Percentiles rank a stretch among this genome's conserved stretches.
Conservation (phyloP, 1,139 yeast genomes). For the Zygosaccharomyces sapae region DNA sequence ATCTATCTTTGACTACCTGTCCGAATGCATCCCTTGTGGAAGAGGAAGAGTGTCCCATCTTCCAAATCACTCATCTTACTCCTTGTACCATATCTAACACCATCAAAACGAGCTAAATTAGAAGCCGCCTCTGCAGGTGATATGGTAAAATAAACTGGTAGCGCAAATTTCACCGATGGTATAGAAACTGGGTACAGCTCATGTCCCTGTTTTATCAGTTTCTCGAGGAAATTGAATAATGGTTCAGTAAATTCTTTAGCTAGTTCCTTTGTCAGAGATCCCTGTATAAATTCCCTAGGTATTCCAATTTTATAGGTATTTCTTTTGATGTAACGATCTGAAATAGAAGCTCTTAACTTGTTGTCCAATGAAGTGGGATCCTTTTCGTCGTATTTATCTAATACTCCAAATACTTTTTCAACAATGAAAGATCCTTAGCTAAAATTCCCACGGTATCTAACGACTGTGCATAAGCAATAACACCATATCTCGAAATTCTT, state of each 20-base stretch:
- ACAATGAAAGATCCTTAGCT: constrained; percentile 44
- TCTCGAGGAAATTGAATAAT: constrained; percentile 46
- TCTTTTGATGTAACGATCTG: constrained; percentile 14
- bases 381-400: constrained; percentile 60
- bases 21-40: constrained; percentile 69
- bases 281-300: constrained; percentile 59
- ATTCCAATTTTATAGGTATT: constrained; percentile 56
- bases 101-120: constrained; percentile 84
- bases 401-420: constrained; percentile 50
- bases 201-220: constrained; percentile 49
- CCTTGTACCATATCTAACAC: constrained; percentile 72
- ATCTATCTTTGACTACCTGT: constrained; percentile 73
- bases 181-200: constrained; percentile 59
- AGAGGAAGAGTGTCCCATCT: constrained; percentile 42
- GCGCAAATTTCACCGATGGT: constrained; percentile 60
- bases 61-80: constrained; percentile 38
- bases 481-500: constrained; percentile 85
- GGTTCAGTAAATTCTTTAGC: constrained; percentile 28
- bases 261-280: constrained; percentile 50
- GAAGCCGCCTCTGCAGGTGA: constrained; percentile 95
- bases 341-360: constrained; percentile 37
- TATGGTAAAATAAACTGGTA: constrained; percentile 83
- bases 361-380: constrained; percentile 74
- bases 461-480: constrained; percentile 87
- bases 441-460: constrained; percentile 91